Evolutionary conservation across 2,329 filamentous ascomycete genomes (phyloP), one percentile per base, ranked within the genome.

Genomic region (Penicillium hordei): DNA sequence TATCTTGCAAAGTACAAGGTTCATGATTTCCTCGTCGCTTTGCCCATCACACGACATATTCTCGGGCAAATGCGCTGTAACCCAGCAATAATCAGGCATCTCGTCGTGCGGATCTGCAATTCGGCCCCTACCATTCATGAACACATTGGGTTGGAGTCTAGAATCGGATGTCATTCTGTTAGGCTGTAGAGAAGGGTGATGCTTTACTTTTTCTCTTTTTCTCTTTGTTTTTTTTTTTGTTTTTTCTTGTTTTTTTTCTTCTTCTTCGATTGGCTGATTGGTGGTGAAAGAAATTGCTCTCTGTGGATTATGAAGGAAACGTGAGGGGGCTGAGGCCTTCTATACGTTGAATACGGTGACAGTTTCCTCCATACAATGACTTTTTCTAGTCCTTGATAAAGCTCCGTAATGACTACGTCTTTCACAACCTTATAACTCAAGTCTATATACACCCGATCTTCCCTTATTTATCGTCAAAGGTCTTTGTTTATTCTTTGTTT

Each of bases 21-120:
- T 50, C 45, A 55, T 34, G 8, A 55, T 40, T 21, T 55, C 34
- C 9, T 42, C 38, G 21, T 49, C 45, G 9, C 45, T 55, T 27
- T 27, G 44, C 8, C 21, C 21, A 12, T 27, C 34, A 49, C 19
- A 42, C 34, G 27, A 50, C 45, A 50, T 53, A 23, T 13, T 21
- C 19, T 34, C 36, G 29, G 52, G 45, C 19, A 55, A 21, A 55
- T 33, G 17, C 19, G n/a, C 44, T 42, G 52, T 55, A 17, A 50
- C 52, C 45, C 44, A 50, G 21, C 36, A 21, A 40, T 17, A 50
- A 6, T 6, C 45, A 10, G 36, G 44, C 15, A 40, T 15, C 8
- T 34, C 29, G 34, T 49, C 38, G 36, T 50, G 25, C 0, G 52
- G 45, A 34, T 55, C 52, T 34, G 45, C 45, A 12, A 55, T 42